Evolutionary conservation across 176 grass and related monocot genomes (phyloP).

Genomic region (Poa pratensis): DNA sequence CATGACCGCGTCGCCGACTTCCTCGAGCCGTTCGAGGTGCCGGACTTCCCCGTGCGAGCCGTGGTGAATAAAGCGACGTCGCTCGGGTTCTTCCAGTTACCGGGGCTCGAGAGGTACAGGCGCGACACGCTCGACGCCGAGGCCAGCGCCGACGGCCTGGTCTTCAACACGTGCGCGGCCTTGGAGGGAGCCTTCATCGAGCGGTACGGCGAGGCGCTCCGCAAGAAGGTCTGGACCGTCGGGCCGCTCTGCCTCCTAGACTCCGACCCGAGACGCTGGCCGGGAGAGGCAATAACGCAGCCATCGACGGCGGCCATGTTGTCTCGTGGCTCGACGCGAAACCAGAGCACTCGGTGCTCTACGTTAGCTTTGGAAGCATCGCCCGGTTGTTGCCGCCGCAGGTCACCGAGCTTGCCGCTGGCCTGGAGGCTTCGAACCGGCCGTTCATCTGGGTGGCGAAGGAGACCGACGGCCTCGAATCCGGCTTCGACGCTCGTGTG

Average conservation of each 20-base stretch:
- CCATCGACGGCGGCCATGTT: background rate
- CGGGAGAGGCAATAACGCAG: conserved; percentile 12
- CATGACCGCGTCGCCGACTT: conserved; percentile 17
- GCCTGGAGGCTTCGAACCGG: conserved; percentile 46
- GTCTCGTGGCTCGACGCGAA: conserved; percentile 39
- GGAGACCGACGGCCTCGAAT: conserved; percentile 9
- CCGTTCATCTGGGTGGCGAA: conserved; percentile 59
- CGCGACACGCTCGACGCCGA: conserved; percentile 12
- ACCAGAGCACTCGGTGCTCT: conserved; percentile 38
- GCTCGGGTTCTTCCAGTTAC: conserved; percentile 32
- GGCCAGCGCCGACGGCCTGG: conserved; percentile 18
- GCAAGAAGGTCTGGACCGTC: background rate
- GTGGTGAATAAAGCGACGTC: conserved; percentile 30
- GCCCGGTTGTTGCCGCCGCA: conserved; percentile 18
- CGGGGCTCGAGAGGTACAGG: conserved; percentile 22
- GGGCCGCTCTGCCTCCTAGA: background rate
- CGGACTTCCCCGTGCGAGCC: conserved; percentile 16
- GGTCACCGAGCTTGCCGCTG: conserved; percentile 53
- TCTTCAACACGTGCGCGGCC: conserved; percentile 39
- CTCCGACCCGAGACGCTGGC: background rate
- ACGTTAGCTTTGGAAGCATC: conserved; percentile 68
- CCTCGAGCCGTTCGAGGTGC: conserved; percentile 40
- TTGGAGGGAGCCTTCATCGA: conserved; percentile 15
- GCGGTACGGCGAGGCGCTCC: conserved; percentile 23
- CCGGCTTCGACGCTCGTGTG: conserved; percentile 32